These are phyloP conservation scores for Candolleomyces aberdarensis DNA, from an alignment of 768 basidiomycete species.

Conservation along the genomic window DNA sequence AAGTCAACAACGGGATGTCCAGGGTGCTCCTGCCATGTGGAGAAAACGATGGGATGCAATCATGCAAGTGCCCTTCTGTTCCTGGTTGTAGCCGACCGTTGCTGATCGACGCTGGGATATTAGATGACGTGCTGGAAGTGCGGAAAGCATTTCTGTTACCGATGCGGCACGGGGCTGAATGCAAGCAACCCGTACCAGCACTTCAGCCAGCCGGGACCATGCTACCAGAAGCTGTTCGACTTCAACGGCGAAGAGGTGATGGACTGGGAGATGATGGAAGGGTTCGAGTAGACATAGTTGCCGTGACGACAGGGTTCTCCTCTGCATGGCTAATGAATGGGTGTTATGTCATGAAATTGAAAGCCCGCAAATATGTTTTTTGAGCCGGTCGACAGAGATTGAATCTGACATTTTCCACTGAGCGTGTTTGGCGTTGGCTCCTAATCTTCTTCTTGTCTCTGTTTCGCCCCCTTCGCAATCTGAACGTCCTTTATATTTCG, in stretches of 20 bases:
- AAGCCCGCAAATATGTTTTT: constrained; percentile 41
- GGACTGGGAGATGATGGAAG: constrained; percentile 37
- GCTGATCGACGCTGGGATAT: not conserved
- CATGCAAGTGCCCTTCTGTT: constrained; percentile 56
- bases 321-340: constrained; percentile 3
- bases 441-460: constrained; percentile 27
- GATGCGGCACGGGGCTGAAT: constrained; percentile 58
- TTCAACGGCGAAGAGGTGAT: constrained; percentile 34
- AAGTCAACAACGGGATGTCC: constrained; percentile 69
- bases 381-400: constrained; percentile 29
- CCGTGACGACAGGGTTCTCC: constrained; percentile 13
- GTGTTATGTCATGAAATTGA: constrained; percentile 29
- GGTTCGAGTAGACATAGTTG: constrained; percentile 22
- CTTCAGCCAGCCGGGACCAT: constrained; percentile 55
- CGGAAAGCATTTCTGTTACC: constrained; percentile 76
- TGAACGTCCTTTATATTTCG: constrained; percentile 22
- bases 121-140: constrained; percentile 83
- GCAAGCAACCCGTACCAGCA: constrained; percentile 60
- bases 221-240: constrained; percentile 71
- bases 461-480: constrained; percentile 28
- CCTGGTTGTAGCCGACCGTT: constrained; percentile 11
- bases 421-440: constrained; percentile 16
- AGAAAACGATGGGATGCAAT: constrained; percentile 82
- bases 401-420: not conserved
- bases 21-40: constrained; percentile 67